A percentile compares a stretch with the other conserved stretches of the same genome.
phyloP scores from a whole-genome alignment of 371 early-diverging fungal genomes.

The Thermomucor indicae-seudaticae region DNA sequence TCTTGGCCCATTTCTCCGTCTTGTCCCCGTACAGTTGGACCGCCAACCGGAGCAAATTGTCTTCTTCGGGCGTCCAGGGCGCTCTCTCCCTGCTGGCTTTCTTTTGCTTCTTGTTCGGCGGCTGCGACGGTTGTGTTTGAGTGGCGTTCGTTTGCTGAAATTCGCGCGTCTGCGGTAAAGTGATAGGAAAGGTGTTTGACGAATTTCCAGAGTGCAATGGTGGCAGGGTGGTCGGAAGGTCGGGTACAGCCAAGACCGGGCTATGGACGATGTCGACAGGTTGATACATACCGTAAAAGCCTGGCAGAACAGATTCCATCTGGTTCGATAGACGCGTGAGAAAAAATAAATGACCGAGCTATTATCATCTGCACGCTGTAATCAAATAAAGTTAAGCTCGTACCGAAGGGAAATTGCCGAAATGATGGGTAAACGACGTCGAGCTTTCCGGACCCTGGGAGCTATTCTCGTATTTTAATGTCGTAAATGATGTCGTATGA shows the following conservation, averaged over 20 bases:
- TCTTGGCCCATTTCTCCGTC: constrained; percentile 80
- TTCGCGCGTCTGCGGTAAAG: too few species aligned
- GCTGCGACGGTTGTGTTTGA: constrained; percentile 4
- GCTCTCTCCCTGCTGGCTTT: constrained; percentile 26
- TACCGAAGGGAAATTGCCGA: not conserved
- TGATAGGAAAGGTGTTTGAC: too few species aligned
- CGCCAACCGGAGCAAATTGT: constrained; percentile 61
- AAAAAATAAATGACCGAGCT: too few species aligned
- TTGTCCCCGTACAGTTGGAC: constrained; percentile 75
- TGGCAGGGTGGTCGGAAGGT: constrained; percentile 12
- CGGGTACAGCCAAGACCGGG: constrained; percentile 11
- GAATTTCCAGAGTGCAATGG: constrained; percentile 9
- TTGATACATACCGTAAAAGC: too few species aligned
- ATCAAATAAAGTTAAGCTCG: not conserved
- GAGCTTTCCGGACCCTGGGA: too few species aligned
- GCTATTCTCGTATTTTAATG: too few species aligned
- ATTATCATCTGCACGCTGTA: too few species aligned
- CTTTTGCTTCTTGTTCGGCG: constrained; percentile 4
- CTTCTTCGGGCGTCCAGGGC: constrained; percentile 73
- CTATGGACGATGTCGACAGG: constrained; percentile 18
- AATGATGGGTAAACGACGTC: not conserved
- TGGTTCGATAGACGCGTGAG: not conserved
- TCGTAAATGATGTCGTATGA: not conserved
- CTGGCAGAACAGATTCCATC: too few species aligned
- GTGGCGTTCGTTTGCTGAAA: constrained; percentile 4